Conservation (phyloP, 352 stramenopile species). For the Pythium guiyangense region DNA sequence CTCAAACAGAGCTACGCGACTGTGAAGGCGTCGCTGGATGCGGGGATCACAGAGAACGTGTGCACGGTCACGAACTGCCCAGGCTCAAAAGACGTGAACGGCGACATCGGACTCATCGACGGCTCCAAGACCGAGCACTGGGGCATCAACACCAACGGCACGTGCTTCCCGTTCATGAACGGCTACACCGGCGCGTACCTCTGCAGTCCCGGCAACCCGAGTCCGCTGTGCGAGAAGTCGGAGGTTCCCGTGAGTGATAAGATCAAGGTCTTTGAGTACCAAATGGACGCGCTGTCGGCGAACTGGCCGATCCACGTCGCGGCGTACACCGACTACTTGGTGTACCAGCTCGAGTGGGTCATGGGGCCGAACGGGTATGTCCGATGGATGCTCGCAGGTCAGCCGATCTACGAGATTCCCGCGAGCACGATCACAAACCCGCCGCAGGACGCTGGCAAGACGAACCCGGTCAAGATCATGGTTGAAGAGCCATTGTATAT, state of each 20-base stretch:
- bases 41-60: conserved; percentile 40
- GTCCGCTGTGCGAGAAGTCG: no score
- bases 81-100: conserved; percentile 46
- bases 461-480: conserved; percentile 88
- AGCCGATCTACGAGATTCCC: no score
- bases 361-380: no score
- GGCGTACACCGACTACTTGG: no score
- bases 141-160: conserved; percentile 59
- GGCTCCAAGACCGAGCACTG: conserved; percentile 25
- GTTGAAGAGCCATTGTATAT: conserved; percentile 94
- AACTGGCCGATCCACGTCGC: no score
- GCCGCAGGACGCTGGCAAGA: conserved; percentile 41
- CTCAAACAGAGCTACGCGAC: conserved; percentile 31
- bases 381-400: no score
- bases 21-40: conserved; percentile 27
- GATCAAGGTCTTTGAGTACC: no score
- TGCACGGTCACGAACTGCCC: conserved; percentile 38
- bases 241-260: no score
- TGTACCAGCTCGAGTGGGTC: no score
- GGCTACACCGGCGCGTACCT: conserved; percentile 50
- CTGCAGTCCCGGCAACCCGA: no score
- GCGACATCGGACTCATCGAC: conserved; percentile 35
- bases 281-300: no score
- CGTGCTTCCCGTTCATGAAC: conserved; percentile 58
- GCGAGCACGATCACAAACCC: conserved; percentile 41